Evolutionary conservation across 2,329 filamentous ascomycete species (phyloP), one percentile per base, ranked within the genome.

Genomic region (Pyrenochaeta sp.): DNA sequence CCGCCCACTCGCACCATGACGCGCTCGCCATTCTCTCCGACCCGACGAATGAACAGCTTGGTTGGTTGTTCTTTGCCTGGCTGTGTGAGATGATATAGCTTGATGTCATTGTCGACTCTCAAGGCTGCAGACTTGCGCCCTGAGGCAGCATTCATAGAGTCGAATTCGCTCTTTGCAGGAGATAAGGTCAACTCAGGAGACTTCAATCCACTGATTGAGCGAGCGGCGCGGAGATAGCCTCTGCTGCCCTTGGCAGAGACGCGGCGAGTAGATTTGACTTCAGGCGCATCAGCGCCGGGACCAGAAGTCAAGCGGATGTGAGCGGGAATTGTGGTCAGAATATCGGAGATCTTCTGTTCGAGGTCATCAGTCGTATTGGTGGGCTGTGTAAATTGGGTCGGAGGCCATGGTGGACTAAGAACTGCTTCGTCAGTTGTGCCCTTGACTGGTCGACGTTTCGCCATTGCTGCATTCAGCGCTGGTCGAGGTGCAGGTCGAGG

Each of bases 1-100:
- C 94, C 94, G 9, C 94, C 94, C 9, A 99, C 93, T 23, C 94
- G 88, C 6, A 99, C 94, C 94, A 99, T 97, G 49, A 97, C 91
- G 37, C 94, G 85, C 71, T 97, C 91, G 11, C 89, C 90, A 43
- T 85, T 81, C 68, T 96, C 91, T 35, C 94, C 94, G 2, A 99
- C 92, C 2, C 91, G 86, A 11, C 94, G 88, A 38, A 99, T 92
- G 63, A 95, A 96, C 4, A 99, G 82, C 72, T 96, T 97, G 65
- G 96, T 92, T 0, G 94, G 94, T 9, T 90, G 84, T 53, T 94
- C 87, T 43, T 89, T 89, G 23, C 87, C 90, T 13, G 88, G 86
- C 34, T 91, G 85, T 10, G 90, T 90, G 24, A 99, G 81, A 72
- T 97, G 92, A 62, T 97, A 99, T 2, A 96, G 80, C 69, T 92